These are phyloP conservation scores for Cylindrodendrum hubeiense DNA, from an alignment of 2,329 filamentous ascomycete genomes.

Conservation along the genomic window DNA sequence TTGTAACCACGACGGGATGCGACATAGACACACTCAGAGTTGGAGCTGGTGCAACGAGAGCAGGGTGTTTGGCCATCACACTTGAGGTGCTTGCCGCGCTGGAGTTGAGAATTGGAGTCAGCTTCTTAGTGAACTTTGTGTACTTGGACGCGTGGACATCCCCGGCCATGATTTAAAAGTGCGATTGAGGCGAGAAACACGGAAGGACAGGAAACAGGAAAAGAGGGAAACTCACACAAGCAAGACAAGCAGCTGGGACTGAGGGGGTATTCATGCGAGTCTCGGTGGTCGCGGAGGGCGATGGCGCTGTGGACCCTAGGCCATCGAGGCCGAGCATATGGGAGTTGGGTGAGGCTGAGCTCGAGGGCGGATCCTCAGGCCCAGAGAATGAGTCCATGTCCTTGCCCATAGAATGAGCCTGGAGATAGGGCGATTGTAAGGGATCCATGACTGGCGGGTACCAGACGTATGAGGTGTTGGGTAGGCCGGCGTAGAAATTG, in stretches of 20 bases:
- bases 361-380: slow-evolving; percentile 34
- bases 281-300: slow-evolving; percentile 36
- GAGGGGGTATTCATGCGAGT: slow-evolving; percentile 50
- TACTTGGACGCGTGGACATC: neutral
- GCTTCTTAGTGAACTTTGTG: slow-evolving; percentile 1
- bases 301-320: slow-evolving; percentile 30
- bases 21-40: slow-evolving; percentile 76
- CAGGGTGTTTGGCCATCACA: slow-evolving; percentile 80
- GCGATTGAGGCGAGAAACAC: neutral
- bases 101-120: slow-evolving; percentile 23
- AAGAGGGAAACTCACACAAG: slow-evolving; percentile 60
- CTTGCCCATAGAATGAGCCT: slow-evolving; percentile 14
- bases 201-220: neutral
- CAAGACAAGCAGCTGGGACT: slow-evolving; percentile 64
- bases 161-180: neutral
- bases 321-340: slow-evolving; percentile 28
- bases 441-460: slow-evolving; percentile 31
- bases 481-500: slow-evolving; percentile 30
- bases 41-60: slow-evolving; percentile 71
- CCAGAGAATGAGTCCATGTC: slow-evolving; percentile 31
- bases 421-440: slow-evolving; percentile 21
- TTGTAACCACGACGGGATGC: slow-evolving; percentile 82
- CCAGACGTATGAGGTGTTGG: slow-evolving; percentile 31
- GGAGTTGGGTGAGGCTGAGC: slow-evolving; percentile 43
- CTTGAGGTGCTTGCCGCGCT: slow-evolving; percentile 78